A percentile compares a stretch with the other conserved stretches of the same genome.
Conservation (phyloP, 305 asterid genomes). For the Fraxinus sp. region DNA sequence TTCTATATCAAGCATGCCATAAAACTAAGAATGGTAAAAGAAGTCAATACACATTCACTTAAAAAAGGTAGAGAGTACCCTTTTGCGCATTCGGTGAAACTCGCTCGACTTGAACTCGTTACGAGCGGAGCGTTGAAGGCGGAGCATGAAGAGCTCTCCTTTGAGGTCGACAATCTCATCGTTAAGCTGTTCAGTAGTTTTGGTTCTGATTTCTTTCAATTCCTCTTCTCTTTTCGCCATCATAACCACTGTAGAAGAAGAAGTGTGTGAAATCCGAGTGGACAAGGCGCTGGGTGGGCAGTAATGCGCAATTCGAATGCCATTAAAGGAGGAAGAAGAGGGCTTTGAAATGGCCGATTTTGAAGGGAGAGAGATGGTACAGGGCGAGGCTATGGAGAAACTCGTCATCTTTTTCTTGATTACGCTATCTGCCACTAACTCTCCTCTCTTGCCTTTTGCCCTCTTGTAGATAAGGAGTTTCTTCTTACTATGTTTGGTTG, state of each 20-base stretch:
- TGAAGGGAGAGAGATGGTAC: conserved; percentile 43
- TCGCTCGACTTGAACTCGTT: conserved; percentile 93
- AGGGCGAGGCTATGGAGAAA: conserved; percentile 54
- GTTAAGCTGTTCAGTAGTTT: conserved; percentile 72
- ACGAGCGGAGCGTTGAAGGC: conserved; percentile 87
- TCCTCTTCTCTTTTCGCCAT: conserved; percentile 82
- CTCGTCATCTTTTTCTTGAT: conserved; percentile 46
- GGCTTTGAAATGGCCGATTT: conserved; percentile 36
- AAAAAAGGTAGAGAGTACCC: conserved; percentile 38
- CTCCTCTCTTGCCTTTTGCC: background rate
- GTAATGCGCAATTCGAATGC: conserved; percentile 50
- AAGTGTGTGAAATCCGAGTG: conserved; percentile 21
- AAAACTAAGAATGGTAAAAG: background rate
- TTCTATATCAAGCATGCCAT: background rate
- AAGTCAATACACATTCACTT: background rate
- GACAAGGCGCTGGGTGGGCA: conserved; percentile 35
- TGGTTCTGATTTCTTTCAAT: conserved; percentile 70
- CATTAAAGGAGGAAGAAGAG: conserved; percentile 49
- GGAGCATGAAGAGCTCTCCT: conserved; percentile 96
- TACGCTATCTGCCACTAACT: conserved; percentile 11
- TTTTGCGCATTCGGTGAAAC: conserved; percentile 81
- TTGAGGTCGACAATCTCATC: conserved; percentile 93
- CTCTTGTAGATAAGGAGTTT: conserved; percentile 29
- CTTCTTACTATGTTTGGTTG: background rate
- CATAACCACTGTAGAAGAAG: conserved; percentile 54